These are phyloP conservation scores for Colletotrichum graminicola DNA, from an alignment of 2,329 filamentous ascomycete species.

Conservation along the genomic window DNA sequence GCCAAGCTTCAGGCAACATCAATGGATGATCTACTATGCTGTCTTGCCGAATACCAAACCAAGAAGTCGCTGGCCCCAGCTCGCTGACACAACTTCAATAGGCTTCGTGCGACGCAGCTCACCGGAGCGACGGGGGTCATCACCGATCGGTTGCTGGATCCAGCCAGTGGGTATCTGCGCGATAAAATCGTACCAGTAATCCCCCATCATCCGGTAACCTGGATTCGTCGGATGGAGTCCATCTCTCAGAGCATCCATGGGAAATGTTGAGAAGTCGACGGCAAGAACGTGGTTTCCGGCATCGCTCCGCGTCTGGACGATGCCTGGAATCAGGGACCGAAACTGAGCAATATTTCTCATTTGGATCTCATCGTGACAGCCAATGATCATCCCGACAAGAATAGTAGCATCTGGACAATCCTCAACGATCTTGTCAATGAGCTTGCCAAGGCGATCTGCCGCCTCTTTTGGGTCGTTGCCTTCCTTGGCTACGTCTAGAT, in stretches of 20 bases:
- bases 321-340: conserved; percentile 47
- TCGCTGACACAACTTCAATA: background rate
- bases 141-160: conserved; percentile 49
- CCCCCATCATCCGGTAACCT: conserved; percentile 51
- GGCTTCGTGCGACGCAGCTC: background rate
- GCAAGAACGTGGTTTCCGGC: conserved; percentile 49
- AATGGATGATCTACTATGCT: background rate
- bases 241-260: conserved; percentile 43
- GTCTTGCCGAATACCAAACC: background rate
- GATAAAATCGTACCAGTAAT: conserved; percentile 54
- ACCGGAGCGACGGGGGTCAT: conserved; percentile 18
- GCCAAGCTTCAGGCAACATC: background rate
- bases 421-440: conserved; percentile 50
- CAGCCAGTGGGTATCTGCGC: conserved; percentile 51
- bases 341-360: conserved; percentile 46
- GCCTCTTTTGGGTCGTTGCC: conserved; percentile 49
- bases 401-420: conserved; percentile 51
- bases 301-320: conserved; percentile 47
- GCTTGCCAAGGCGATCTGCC: conserved; percentile 47
- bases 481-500: conserved; percentile 46
- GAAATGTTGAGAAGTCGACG: conserved; percentile 50
- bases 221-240: conserved; percentile 51
- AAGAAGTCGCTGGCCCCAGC: background rate
- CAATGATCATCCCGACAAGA: conserved; percentile 52
- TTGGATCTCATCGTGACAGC: conserved; percentile 47